phyloP scores from a whole-genome alignment of 306 rosid species.

The Dryas octopetala region DNA sequence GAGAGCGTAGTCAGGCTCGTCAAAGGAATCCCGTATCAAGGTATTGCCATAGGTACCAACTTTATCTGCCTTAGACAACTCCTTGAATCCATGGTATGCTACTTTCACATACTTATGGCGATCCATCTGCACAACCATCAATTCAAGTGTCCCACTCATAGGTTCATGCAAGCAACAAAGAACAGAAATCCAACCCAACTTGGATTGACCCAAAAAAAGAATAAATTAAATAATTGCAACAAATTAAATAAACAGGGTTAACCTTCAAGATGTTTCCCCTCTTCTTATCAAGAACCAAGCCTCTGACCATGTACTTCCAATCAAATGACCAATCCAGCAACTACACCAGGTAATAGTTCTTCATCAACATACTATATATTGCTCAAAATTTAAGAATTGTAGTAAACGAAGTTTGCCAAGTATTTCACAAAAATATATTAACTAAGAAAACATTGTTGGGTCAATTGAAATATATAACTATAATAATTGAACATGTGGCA shows the following conservation, averaged over 20 bases:
- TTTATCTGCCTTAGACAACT: conserved; percentile 90
- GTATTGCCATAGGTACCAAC: conserved; percentile 87
- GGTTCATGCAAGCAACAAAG: conserved; percentile 4
- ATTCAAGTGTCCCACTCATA: conserved; percentile 22
- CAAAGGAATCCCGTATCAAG: conserved; percentile 81
- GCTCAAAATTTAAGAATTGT: conserved; percentile 1
- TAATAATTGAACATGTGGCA: background rate
- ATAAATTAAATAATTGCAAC: background rate
- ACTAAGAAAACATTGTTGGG: background rate
- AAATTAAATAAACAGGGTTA: conserved; percentile 17
- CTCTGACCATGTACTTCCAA: conserved; percentile 97
- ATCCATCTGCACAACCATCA: conserved; percentile 70
- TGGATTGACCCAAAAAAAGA: background rate
- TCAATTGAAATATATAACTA: background rate
- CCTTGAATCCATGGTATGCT: conserved; percentile 94
- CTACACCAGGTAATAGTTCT: conserved; percentile 46
- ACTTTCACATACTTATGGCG: conserved; percentile 99
- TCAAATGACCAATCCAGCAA: conserved; percentile 82
- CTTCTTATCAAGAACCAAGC: conserved; percentile 95
- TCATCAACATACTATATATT: conserved; percentile 25
- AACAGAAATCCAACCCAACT: conserved; percentile 8
- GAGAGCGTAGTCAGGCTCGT: conserved; percentile 92
- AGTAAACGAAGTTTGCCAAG: background rate
- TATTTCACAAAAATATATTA: background rate
- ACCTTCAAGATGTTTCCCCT: conserved; percentile 99